These are phyloP conservation scores for Saxophila tyrrhenica DNA, from an alignment of 495 filamentous ascomycete genomes.

Conservation along the genomic window DNA sequence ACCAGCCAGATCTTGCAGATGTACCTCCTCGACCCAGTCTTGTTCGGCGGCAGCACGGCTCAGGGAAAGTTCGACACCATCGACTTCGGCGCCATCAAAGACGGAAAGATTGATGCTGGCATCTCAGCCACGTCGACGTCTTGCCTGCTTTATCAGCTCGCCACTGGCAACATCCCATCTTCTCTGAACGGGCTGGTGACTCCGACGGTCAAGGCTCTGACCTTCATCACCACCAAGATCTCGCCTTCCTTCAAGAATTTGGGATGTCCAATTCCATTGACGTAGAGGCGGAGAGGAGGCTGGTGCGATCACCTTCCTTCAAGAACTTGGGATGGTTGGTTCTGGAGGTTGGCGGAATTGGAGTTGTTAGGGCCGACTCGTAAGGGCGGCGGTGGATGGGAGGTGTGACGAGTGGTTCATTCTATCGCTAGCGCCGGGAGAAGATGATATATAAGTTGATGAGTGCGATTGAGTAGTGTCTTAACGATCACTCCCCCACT, in stretches of 20 bases:
- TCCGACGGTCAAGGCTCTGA: constrained; percentile 24
- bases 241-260: constrained; percentile 24
- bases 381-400: not conserved
- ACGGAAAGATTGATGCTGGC: constrained; percentile 20
- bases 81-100: constrained; percentile 24
- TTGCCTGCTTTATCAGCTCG: constrained; percentile 32
- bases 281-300: no score
- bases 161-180: constrained; percentile 25
- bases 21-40: constrained; percentile 31
- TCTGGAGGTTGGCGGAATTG: no score
- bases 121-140: constrained; percentile 11
- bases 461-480: no score
- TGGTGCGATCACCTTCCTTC: no score
- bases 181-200: constrained; percentile 25
- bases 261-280: constrained; percentile 26
- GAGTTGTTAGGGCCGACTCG: not conserved
- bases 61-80: constrained; percentile 28
- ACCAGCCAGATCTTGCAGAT: constrained; percentile 25
- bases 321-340: not conserved
- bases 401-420: no score
- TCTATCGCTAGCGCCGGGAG: no score
- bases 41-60: constrained; percentile 30
- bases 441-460: no score
- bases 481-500: no score
- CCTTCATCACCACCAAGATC: constrained; percentile 18